A percentile compares a stretch with the other conserved stretches of the same genome.
phyloP scores from a whole-genome alignment of 768 basidiomycete species.

The Dacryopinax primogenitus region DNA sequence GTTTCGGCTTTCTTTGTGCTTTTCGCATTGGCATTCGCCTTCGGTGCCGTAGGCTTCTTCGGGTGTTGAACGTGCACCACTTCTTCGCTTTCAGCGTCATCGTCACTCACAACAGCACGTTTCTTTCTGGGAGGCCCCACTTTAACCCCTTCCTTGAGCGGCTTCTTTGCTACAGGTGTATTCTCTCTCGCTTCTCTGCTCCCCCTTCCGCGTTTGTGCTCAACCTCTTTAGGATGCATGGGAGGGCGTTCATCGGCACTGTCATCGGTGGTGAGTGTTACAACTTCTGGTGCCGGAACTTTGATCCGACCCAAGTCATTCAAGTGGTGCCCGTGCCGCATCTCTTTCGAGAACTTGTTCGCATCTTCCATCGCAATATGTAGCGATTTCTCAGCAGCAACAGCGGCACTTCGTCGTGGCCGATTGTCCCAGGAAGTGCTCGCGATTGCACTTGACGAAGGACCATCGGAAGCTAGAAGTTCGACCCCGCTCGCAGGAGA shows the following conservation, averaged over 20 bases:
- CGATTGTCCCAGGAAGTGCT: neutral
- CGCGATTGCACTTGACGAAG: neutral
- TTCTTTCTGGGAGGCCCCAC: neutral
- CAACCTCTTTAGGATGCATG: neutral
- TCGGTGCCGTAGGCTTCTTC: constrained; percentile 7
- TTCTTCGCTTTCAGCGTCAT: constrained; percentile 3
- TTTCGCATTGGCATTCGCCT: neutral
- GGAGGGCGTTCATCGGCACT: neutral
- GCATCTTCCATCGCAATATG: constrained; percentile 15
- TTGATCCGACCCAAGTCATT: neutral
- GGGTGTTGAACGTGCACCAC: neutral
- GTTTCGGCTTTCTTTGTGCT: constrained; percentile 9
- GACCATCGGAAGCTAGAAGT: neutral
- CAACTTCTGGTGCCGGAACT: neutral
- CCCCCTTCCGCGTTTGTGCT: constrained; percentile 23
- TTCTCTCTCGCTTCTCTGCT: constrained; percentile 9
- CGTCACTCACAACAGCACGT: neutral
- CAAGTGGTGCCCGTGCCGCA: neutral
- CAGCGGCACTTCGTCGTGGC: constrained; percentile 8
- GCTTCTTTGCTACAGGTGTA: neutral
- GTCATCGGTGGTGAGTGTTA: neutral
- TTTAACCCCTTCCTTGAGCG: neutral
- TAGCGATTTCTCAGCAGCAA: constrained; percentile 7
- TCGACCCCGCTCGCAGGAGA: neutral
- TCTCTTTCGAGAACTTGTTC: constrained; percentile 7